Evolutionary conservation across 345 rosid genomes (phyloP), one percentile per base, ranked within the genome.

Genomic region (Brassica carinata): DNA sequence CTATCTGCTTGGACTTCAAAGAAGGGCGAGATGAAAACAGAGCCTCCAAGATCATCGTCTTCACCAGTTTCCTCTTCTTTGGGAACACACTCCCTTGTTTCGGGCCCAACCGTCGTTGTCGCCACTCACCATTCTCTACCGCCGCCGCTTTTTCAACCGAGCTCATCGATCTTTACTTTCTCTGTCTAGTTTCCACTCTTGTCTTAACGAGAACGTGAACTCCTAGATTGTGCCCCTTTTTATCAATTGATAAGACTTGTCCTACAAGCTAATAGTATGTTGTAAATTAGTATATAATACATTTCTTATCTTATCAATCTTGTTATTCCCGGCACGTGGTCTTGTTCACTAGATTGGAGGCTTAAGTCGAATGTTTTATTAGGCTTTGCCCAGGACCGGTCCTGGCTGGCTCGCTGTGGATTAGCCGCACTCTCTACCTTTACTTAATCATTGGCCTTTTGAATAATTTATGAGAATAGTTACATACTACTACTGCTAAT

Each of bases 81-180:
- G 84, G 85, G 31, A 85, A 40, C 67, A 84, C 88, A 58, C 84
- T 83, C 9, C 87, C 88, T 33, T 75, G 72, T 36, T 72, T 80
- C 33, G 84, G 34, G 14, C 73, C 72, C 33, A 83, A 33, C 58
- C 71, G 55, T 6, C 15, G 58, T 36, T 0, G 62, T 23, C 45
- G n/a, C 76, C 78, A 19, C 29, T 69, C 68, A 68, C 79, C 82
- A n/a, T 66, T 27, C 29, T 75, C 69, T 2, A 13, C 77, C 13
- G 15, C 74, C 73, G 43, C 63, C 53, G 34, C 27, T 59, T 59
- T 67, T 15, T 45, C 26, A 1, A 45, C 23, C 7, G 74, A 45
- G 31, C 74, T 73, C 74, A 67, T 79, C 7, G 43, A 4, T 65
- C 4, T 33, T 64, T 64, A 64, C 43, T 71, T 14, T 71, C 66